Percentiles rank a stretch among this genome's conserved stretches.
phyloP scores from a whole-genome alignment of 306 rosid genomes.

The Sindora glabra region DNA sequence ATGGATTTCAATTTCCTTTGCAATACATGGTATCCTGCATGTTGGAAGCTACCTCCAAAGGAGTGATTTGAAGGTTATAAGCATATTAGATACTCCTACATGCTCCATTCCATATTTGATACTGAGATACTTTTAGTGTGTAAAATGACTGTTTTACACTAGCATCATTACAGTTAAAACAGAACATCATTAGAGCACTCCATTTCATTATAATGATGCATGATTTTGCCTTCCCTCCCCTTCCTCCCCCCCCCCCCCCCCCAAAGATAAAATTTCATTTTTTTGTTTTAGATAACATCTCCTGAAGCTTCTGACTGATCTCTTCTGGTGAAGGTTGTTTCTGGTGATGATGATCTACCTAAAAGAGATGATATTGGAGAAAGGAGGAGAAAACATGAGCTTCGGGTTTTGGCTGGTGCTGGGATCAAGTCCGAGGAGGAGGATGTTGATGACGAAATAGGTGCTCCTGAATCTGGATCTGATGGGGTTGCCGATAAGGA shows the following conservation, averaged over 20 bases:
- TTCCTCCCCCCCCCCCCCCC: background rate
- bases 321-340: conserved; percentile 45
- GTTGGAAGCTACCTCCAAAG: background rate
- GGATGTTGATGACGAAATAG: no score
- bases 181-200: no score
- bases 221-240: background rate
- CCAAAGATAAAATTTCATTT: background rate
- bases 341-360: conserved; percentile 96
- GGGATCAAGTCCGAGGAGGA: no score
- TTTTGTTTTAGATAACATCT: background rate
- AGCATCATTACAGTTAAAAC: no score
- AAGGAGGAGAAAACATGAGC: conserved; percentile 63
- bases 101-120: conserved; percentile 1
- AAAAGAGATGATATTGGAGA: conserved; percentile 65
- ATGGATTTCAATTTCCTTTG: background rate
- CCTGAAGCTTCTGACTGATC: background rate
- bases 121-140: background rate
- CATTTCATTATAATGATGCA: conserved; percentile 21
- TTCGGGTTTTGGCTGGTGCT: conserved; percentile 62
- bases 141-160: conserved; percentile 9
- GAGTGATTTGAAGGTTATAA: background rate
- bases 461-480: no score
- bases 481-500: no score
- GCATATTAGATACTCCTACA: no score
- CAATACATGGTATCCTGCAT: background rate